Evolutionary conservation across 768 basidiomycete species (phyloP), one percentile per base, ranked within the genome.

Genomic region (Trametes sanguinea): DNA sequence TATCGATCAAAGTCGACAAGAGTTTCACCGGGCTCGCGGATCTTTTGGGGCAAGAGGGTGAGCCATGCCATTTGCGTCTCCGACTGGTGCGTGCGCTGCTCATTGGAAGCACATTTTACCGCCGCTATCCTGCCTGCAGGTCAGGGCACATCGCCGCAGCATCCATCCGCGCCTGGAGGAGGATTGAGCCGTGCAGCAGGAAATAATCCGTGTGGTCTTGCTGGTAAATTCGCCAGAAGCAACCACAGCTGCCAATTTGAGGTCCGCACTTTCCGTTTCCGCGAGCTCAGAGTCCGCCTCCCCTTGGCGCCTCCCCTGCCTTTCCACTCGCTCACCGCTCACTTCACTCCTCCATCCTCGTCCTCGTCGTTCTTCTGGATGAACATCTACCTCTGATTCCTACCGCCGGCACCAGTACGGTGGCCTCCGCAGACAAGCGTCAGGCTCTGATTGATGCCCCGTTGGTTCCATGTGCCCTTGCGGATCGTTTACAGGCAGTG

Each of bases 201-300:
- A 6, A 27, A n/a, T 17, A n/a, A 17, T 11, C 9, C n/a, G 4
- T 39, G 50, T n/a, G 9, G 11, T 14, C 6, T 22, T 29, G 4
- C 33, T 16, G 39, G 27, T 16, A 39, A 16, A 9, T 39, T 9
- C n/a, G 16, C n/a, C 33, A 40, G 14, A 51, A 16, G 14, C 17
- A 57, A 37, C 33, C 56, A 42, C 56, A 52, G 42, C 47, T 45
- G 17, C 47, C 53, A 54, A 55, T 55, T 60, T 59, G 62, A 64
- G 62, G 57, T 64, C 62, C 62, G 62, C 62, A 55, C 52, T 40
- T 64, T 59, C 51, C 53, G 52, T 59, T 42, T 55, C 62, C 62
- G 57, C 62, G 54, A 64, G 51, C 37, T 22, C 13, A 56, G 27
- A 62, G 55, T 57, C 61, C 61, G 61, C 50, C 45, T 44, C 32